phyloP scores from a whole-genome alignment of 2,329 filamentous ascomycete species.

The Phyllosticta citribraziliensis region DNA sequence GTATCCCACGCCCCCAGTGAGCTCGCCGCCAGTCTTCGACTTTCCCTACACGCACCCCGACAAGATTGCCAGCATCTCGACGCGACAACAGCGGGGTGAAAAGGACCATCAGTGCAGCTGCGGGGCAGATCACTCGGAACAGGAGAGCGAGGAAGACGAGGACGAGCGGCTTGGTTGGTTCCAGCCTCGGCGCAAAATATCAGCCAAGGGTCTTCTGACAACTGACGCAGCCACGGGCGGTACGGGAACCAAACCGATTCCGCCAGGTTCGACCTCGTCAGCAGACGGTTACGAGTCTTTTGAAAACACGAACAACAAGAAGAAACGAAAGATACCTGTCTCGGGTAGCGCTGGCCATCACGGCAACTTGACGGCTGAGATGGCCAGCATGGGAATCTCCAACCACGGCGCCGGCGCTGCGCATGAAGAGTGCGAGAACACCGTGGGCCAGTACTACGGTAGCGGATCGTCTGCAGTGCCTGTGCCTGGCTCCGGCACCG shows the following conservation, averaged over 20 bases:
- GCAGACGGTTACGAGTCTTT: constrained; percentile 92
- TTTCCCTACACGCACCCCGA: constrained; percentile 43
- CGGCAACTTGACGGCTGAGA: constrained; percentile 48
- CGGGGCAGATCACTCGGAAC: constrained; percentile 37
- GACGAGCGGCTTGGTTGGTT: constrained; percentile 23
- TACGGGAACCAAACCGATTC: constrained; percentile 34
- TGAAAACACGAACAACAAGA: constrained; percentile 98
- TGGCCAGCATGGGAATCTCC: constrained; percentile 54
- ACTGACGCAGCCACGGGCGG: constrained; percentile 16
- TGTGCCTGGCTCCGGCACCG: constrained; percentile 43
- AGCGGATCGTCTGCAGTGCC: constrained; percentile 45
- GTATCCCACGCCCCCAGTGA: constrained; percentile 67
- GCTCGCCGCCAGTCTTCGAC: constrained; percentile 65
- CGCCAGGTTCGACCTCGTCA: constrained; percentile 50
- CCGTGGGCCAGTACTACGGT: constrained; percentile 45
- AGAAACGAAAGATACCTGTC: constrained; percentile 95
- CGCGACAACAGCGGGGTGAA: constrained; percentile 39
- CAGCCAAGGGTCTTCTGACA: constrained; percentile 16
- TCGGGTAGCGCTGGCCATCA: constrained; percentile 61
- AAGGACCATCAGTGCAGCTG: constrained; percentile 41
- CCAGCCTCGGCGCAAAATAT: constrained; percentile 9
- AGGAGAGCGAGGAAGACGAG: constrained; percentile 55
- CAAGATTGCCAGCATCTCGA: constrained; percentile 20
- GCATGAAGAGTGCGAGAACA: constrained; percentile 34
- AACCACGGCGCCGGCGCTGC: constrained; percentile 35